Evolutionary conservation across 2,329 filamentous ascomycete genomes (phyloP).

Genomic region (Aspergillus aculeatinus): DNA sequence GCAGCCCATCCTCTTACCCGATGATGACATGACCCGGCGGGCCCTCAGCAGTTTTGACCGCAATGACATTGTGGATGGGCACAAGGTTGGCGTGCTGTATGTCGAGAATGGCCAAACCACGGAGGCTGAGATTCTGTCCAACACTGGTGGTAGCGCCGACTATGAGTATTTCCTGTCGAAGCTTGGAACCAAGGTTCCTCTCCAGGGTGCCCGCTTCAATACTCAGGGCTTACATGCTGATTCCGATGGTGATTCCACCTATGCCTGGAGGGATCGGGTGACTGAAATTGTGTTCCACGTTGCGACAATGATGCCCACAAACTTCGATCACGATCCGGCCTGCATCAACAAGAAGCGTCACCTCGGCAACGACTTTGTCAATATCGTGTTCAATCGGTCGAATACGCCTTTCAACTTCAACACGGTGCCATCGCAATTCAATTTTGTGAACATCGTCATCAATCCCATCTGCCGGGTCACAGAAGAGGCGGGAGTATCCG

Average conservation of each 20-base stretch:
- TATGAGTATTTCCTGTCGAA: conserved; percentile 82
- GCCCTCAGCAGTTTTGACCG: conserved; percentile 81
- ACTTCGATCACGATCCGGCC: conserved; percentile 70
- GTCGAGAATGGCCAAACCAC: conserved; percentile 81
- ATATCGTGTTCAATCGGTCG: conserved; percentile 97
- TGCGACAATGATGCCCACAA: conserved; percentile 94
- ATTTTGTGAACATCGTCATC: conserved; percentile 95
- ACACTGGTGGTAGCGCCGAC: conserved; percentile 80
- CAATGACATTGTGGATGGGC: conserved; percentile 85
- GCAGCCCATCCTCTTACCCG: conserved; percentile 74
- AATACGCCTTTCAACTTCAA: conserved; percentile 85
- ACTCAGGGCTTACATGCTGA: conserved; percentile 87
- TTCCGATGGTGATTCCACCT: conserved; percentile 80
- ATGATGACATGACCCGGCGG: conserved; percentile 67
- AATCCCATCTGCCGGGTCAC: conserved; percentile 64
- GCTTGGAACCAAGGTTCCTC: conserved; percentile 75
- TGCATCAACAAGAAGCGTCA: conserved; percentile 88
- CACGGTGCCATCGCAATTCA: conserved; percentile 92
- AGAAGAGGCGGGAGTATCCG: conserved; percentile 38
- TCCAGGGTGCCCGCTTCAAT: conserved; percentile 85
- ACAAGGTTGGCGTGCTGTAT: conserved; percentile 94
- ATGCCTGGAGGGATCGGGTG: conserved; percentile 91
- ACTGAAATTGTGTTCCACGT: conserved; percentile 96
- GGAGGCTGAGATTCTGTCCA: conserved; percentile 82
- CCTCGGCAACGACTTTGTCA: conserved; percentile 96